These are phyloP conservation scores for Cyphellophora europaea DNA, from an alignment of 2,329 filamentous ascomycete species.

Conservation along the genomic window DNA sequence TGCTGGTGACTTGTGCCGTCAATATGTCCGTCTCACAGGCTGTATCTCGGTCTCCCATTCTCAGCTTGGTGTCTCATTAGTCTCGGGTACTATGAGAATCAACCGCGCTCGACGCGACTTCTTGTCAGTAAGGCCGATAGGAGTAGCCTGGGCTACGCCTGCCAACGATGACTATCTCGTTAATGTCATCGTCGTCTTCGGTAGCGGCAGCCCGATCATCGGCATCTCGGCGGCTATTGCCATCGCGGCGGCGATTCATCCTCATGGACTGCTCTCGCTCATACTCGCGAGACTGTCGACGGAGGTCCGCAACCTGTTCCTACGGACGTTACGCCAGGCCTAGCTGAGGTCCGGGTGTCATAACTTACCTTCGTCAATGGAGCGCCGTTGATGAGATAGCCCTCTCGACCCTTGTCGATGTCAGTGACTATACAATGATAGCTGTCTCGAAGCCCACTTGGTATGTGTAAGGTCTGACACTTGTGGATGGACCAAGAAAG, in stretches of 20 bases:
- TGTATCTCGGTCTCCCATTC: too few species aligned
- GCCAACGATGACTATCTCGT: slow-evolving; percentile 16
- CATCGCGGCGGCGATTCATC: slow-evolving; percentile 21
- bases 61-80: too few species aligned
- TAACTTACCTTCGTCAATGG: slow-evolving; percentile 34
- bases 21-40: too few species aligned
- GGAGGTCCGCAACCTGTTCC: slow-evolving; percentile 42
- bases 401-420: slow-evolving; percentile 35
- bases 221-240: too few species aligned
- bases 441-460: slow-evolving; percentile 25
- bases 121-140: slow-evolving; percentile 9
- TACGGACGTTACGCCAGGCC: slow-evolving; percentile 14
- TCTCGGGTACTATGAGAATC: too few species aligned
- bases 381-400: slow-evolving; percentile 37
- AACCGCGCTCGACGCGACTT: too few species aligned
- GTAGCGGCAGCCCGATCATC: slow-evolving; percentile 7
- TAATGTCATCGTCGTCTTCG: slow-evolving; percentile 14
- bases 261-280: slow-evolving; percentile 37
- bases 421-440: slow-evolving; percentile 12
- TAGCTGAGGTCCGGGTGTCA: slow-evolving; percentile 4
- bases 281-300: slow-evolving; percentile 36
- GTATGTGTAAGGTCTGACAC: slow-evolving; percentile 37
- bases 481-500: slow-evolving; percentile 37
- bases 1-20: too few species aligned
- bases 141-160: slow-evolving; percentile 4